phyloP scores from a whole-genome alignment of 441 rosid genomes.

The Theobroma grandiflorum region DNA sequence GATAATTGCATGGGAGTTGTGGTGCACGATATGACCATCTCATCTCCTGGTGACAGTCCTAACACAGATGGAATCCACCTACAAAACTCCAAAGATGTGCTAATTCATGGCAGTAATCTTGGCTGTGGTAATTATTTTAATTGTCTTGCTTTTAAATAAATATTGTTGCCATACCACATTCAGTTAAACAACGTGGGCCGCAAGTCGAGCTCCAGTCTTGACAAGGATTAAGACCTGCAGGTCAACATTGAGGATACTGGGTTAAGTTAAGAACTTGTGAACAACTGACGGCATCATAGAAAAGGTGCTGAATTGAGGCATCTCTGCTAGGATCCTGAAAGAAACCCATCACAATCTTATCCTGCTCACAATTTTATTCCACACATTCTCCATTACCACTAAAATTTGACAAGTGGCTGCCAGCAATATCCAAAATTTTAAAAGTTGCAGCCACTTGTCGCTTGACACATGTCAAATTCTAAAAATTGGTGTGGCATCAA shows the following conservation, averaged over 20 bases:
- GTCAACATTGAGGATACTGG: slow-evolving; percentile 25
- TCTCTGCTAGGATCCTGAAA: slow-evolving; percentile 31
- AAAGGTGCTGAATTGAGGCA: slow-evolving; percentile 26
- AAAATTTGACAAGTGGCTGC: slow-evolving; percentile 34
- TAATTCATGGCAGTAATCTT: slow-evolving; percentile 72
- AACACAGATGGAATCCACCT: slow-evolving; percentile 98
- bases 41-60: slow-evolving; percentile 98
- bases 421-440: slow-evolving; percentile 20
- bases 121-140: slow-evolving; percentile 74
- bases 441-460: slow-evolving; percentile 23
- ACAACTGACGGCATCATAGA: slow-evolving; percentile 14
- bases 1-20: slow-evolving; percentile 82
- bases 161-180: slow-evolving; percentile 14
- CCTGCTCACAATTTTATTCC: slow-evolving; percentile 31
- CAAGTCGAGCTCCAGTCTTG: slow-evolving; percentile 26
- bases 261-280: slow-evolving; percentile 21
- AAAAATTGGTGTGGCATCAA: slow-evolving; percentile 30
- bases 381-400: slow-evolving; percentile 30
- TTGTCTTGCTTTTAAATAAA: not conserved
- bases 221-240: slow-evolving; percentile 30
- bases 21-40: slow-evolving; percentile 70
- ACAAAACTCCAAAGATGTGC: slow-evolving; percentile 88
- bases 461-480: slow-evolving; percentile 31
- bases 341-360: slow-evolving; percentile 41
- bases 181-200: slow-evolving; percentile 22